Percentiles rank a stretch among this genome's conserved stretches.
Conservation (phyloP, 148 eudicot genomes). For the Vaccinium macrocarpon region DNA sequence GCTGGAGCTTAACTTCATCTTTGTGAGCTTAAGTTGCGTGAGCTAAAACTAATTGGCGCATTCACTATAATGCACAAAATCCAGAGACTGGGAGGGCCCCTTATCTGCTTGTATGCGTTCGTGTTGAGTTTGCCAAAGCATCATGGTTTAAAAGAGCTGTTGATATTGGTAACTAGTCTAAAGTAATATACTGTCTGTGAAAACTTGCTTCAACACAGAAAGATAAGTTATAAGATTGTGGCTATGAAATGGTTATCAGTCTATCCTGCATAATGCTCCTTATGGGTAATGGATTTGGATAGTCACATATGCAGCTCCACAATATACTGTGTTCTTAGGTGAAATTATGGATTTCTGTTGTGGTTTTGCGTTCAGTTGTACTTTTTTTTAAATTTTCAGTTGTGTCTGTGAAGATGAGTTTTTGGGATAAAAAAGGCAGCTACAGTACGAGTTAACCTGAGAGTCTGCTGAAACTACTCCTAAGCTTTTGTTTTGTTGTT, state of each 20-base stretch:
- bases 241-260: background rate
- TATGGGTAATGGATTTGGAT: background rate
- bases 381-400: background rate
- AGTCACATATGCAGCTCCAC: background rate
- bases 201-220: background rate
- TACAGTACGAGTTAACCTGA: background rate
- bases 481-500: background rate
- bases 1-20: slow-evolving; percentile 3
- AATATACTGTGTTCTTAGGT: background rate
- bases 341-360: background rate
- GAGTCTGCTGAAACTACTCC: background rate
- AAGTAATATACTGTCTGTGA: background rate
- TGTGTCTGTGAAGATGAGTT: background rate
- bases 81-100: background rate
- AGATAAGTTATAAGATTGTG: background rate
- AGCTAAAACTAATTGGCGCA: background rate
- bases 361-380: background rate
- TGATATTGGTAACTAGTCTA: background rate
- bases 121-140: background rate
- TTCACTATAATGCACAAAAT: slow-evolving; percentile 1
- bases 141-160: background rate
- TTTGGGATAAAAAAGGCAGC: background rate
- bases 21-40: background rate
- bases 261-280: background rate
- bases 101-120: background rate